These are phyloP conservation scores for Magnolia kwangsiensis DNA, from an alignment of 164 flowering plant genomes.

Conservation along the genomic window DNA sequence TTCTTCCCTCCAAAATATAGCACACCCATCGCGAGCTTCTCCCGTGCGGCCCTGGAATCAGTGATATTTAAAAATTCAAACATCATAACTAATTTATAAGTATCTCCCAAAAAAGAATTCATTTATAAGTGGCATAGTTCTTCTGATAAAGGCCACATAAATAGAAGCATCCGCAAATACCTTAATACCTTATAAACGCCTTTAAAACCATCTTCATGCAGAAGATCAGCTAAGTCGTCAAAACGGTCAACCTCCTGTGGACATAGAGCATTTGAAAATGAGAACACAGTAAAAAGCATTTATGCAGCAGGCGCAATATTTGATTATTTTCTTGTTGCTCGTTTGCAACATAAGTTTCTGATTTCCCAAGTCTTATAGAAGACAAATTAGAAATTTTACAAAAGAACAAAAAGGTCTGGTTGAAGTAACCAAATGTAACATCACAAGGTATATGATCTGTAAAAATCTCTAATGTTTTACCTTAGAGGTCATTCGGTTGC, in stretches of 20 bases:
- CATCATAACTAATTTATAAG: background rate
- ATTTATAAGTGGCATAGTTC: background rate
- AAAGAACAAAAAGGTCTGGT: no score
- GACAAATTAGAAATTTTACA: background rate
- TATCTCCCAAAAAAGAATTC: no score
- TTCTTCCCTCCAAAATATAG: constrained; percentile 77
- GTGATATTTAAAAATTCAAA: background rate
- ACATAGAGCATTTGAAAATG: background rate
- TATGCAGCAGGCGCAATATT: background rate
- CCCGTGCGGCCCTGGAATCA: constrained; percentile 76
- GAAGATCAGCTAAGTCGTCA: constrained; percentile 48
- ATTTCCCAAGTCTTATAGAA: no score
- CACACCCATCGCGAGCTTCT: constrained; percentile 89
- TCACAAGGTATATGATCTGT: background rate
- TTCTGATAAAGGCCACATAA: background rate
- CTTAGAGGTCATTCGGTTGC: no score
- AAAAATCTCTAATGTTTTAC: no score
- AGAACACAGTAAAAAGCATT: background rate
- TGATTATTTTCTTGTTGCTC: background rate
- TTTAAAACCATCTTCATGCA: constrained; percentile 53
- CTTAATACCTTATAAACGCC: constrained; percentile 87
- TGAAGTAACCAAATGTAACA: no score
- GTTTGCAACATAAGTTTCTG: background rate
- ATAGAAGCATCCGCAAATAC: constrained; percentile 27
- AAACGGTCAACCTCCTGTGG: constrained; percentile 81